Evolutionary conservation across 352 stramenopile genomes (phyloP).

Genomic region (Phytophthora colocasiae): DNA sequence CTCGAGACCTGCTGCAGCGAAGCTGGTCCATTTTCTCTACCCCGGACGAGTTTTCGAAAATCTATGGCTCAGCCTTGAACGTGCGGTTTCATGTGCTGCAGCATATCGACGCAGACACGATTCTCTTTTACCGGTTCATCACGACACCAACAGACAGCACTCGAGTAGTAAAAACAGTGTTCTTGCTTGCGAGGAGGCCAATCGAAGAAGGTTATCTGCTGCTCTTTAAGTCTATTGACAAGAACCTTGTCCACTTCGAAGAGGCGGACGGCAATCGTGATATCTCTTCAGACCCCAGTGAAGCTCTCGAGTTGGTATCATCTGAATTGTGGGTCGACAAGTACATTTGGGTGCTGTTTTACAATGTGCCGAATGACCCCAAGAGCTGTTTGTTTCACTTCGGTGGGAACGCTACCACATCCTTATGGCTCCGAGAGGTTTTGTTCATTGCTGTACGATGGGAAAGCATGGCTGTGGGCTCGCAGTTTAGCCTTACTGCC

Average conservation of each 20-base stretch:
- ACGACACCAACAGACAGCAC: conserved; percentile 35
- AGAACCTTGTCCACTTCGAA: conserved; percentile 53
- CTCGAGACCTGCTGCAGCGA: conserved; percentile 50
- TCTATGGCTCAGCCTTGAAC: conserved; percentile 56
- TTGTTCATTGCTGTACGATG: conserved; percentile 73
- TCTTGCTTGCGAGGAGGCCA: conserved; percentile 63
- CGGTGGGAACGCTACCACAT: conserved; percentile 54
- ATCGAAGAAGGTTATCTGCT: conserved; percentile 68
- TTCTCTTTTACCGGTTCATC: conserved; percentile 68
- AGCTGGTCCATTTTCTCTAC: conserved; percentile 70
- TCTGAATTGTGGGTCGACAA: conserved; percentile 66
- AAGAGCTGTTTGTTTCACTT: conserved; percentile 65
- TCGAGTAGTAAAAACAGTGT: conserved; percentile 59
- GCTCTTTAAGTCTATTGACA: conserved; percentile 68
- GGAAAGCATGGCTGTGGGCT: conserved; percentile 67
- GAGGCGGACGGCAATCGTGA: conserved; percentile 44
- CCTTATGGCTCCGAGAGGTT: conserved; percentile 72
- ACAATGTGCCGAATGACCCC: conserved; percentile 32
- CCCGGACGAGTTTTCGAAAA: conserved; percentile 47
- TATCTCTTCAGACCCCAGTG: conserved; percentile 1
- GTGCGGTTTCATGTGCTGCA: conserved; percentile 60
- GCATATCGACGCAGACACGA: conserved; percentile 57
- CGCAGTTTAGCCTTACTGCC: conserved; percentile 49
- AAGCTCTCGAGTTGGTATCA: conserved; percentile 10
- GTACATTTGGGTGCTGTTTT: conserved; percentile 72